These are phyloP conservation scores for Talaromyces pinophilus DNA, from an alignment of 2,329 filamentous ascomycete genomes.

Conservation along the genomic window DNA sequence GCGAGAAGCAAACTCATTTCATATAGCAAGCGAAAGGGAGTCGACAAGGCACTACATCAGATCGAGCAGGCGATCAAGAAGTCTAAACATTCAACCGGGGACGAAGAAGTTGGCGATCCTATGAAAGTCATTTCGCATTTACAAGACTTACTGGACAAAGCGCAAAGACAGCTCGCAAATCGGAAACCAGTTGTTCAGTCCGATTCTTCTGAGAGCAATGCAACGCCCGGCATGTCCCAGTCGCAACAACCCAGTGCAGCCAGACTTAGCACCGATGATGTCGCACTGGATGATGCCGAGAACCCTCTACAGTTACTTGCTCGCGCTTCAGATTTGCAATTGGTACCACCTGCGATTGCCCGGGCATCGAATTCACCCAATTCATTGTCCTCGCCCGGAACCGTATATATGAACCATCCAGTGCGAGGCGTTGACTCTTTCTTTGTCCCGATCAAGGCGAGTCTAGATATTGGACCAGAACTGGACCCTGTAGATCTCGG, in stretches of 20 bases:
- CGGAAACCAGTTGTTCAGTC: background rate
- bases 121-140: constrained; percentile 48
- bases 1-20: background rate
- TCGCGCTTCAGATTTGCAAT: constrained; percentile 67
- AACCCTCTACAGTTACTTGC: constrained; percentile 74
- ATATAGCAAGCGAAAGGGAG: constrained; percentile 67
- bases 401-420: constrained; percentile 21
- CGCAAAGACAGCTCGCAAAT: constrained; percentile 40
- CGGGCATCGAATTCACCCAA: constrained; percentile 31
- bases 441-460: constrained; percentile 65
- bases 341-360: constrained; percentile 44
- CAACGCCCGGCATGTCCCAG: constrained; percentile 29
- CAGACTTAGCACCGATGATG: constrained; percentile 48
- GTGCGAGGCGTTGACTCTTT: constrained; percentile 57
- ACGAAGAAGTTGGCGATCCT: constrained; percentile 46
- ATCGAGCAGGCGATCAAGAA: constrained; percentile 69
- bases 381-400: constrained; percentile 45
- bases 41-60: constrained; percentile 73
- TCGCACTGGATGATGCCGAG: constrained; percentile 70
- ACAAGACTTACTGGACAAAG: constrained; percentile 54
- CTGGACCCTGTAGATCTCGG: constrained; percentile 70
- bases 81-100: constrained; percentile 44
- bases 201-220: constrained; percentile 25
- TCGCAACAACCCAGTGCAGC: constrained; percentile 22
- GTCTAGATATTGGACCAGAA: constrained; percentile 63